Evolutionary conservation across 1,284 basidiomycete species (phyloP), one percentile per base, ranked within the genome.

Genomic region (Irpex rosettiformis): DNA sequence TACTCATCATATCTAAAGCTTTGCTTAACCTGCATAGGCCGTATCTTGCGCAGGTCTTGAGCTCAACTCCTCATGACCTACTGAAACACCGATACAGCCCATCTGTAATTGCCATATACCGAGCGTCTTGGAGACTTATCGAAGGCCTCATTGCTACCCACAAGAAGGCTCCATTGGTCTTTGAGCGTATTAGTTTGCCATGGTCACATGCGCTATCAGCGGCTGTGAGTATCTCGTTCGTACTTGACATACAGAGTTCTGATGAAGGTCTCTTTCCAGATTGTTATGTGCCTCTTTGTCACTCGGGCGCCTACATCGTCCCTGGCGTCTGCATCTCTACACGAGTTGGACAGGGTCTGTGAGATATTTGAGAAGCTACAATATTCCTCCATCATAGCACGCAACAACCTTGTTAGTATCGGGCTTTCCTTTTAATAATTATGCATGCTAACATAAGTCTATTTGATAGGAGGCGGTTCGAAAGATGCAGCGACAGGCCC

Each of bases 61-160:
- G 80, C 51, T 85, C 88, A 47, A 74, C 74, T 56, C 83, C 85
- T 0, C 65, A 73, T 5, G 83, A 88, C 59, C 73, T 83, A 4
- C 70, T 85, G 49, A 76, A 76, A 60, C 86, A 89, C 65, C 79
- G 77, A 65, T 89, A 83, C 65, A 77, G 82, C 0, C 82, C 84
- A 0, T 90, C 88, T 0, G 83, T 89, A 1, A 78, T 87, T 69
- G 84, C 88, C 0, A 80, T 82, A 18, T 89, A 86, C 70, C 83
- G 86, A 4, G 86, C 85, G 8, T 83, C 86, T 5, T 88, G 85
- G 82, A 74, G 86, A 18, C 66, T 88, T 24, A 80, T 85, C 43
- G 75, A 80, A 45, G 75, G 74, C 1, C 70, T 85, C 48, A 70
- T 72, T 11, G 68, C 75, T n/a, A 70, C 76, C 1, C 80, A 78